These are phyloP conservation scores for Lomentospora prolificans DNA, from an alignment of 2,329 filamentous ascomycete species.

Conservation along the genomic window DNA sequence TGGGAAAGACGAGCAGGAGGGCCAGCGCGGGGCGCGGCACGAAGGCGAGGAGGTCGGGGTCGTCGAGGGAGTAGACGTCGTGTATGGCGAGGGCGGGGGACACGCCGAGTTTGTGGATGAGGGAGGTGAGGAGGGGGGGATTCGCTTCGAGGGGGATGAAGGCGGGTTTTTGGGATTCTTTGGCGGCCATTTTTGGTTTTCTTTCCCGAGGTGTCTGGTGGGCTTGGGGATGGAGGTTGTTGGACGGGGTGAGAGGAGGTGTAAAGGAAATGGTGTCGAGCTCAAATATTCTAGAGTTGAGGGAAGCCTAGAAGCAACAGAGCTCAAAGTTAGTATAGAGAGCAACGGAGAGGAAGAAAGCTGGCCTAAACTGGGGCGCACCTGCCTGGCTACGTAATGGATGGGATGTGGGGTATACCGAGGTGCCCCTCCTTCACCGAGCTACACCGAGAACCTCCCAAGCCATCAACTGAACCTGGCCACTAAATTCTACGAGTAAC, in stretches of 20 bases:
- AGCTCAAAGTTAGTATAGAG: no score
- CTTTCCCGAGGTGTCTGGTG: no score
- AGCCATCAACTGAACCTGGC: not conserved
- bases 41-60: slow-evolving; percentile 74
- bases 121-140: slow-evolving; percentile 75
- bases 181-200: not conserved
- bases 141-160: slow-evolving; percentile 62
- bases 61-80: slow-evolving; percentile 86
- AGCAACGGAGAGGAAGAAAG: no score
- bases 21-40: slow-evolving; percentile 82
- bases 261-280: no score
- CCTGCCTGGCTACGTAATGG: not conserved
- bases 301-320: no score
- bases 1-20: slow-evolving; percentile 84
- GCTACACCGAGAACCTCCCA: not conserved
- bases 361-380: no score
- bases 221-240: not conserved
- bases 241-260: not conserved
- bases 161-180: slow-evolving; percentile 20
- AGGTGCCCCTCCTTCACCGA: slow-evolving; percentile 5
- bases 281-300: no score
- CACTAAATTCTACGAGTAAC: no score
- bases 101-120: slow-evolving; percentile 77
- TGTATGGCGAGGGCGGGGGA: slow-evolving; percentile 68
- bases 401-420: not conserved